Base-by-base conservation (phyloP, 768 basidiomycete species). In the Boletales sp. region DNA sequence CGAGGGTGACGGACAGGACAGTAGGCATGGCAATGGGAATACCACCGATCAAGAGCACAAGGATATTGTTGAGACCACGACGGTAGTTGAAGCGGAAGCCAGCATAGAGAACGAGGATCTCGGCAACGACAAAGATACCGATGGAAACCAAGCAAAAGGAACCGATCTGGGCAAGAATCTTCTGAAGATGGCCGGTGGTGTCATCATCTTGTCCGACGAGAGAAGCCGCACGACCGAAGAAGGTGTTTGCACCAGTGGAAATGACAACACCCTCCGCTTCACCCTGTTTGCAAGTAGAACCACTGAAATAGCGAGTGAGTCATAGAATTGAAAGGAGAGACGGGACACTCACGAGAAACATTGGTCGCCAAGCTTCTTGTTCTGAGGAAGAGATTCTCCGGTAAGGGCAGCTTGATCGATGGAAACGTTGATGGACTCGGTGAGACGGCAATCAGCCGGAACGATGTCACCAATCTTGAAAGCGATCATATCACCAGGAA, bases 11-110 rank as follows among this genome's bases (percentile, higher is more conserved):
- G 49, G 94, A 97, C 53, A 98, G 74, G 57, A 97, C 94, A 53
- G 95, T 98, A 59, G 95, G 95, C 95, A 98, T 98, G 68, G 95
- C 95, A 72, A 97, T 98, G 64, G 95, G 95, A 66, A 98, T 98
- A 78, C 95, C 95, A 79, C 95, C 95, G 73, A 98, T 98, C 82
- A 98, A 81, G 69, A 98, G 90, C 57, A 97, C 95, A 31, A 98
- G 83, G 73, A 97, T 94, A 78, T 94, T 89, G 81, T 98, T 84
- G 60, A 97, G 86, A 75, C 94, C 95, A 53, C 86, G 86, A 62
- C 95, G 90, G 76, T 98, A 98, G 44, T 63, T 70, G 78, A 90
- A 97, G 50, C 74, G 78, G 88, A 93, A 97, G 37, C 84, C 88
- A 43, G 94, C 86, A 71, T 97, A 98, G 51, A 98, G 81, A 55